Evolutionary conservation across 148 eudicot species (phyloP), one percentile per base, ranked within the genome.

Genomic region (Amaranthus palmeri): DNA sequence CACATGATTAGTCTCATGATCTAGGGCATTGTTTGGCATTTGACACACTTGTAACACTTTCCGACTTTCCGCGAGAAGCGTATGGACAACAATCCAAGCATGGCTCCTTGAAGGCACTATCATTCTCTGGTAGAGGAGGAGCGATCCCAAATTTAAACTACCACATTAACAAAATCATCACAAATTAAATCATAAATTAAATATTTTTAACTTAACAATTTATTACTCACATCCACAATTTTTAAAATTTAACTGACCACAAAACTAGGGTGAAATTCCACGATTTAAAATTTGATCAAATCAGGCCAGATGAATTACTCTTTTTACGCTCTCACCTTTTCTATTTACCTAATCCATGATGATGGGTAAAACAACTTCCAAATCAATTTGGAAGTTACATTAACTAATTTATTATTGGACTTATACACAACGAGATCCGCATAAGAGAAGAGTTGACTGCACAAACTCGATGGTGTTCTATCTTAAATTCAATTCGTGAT

Each of bases 141-240:
- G 63, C 60, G 52, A 91, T 81, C 59, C 96, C 97, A 73, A 93
- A 93, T 57, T 83, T 93, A 70, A 93, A 91, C 98, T 93, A 91
- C 65, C 6, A 54, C 9, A 73, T 8, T 2, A 15, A 69, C 1
- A 12, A 9, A 68, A 48, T n/a, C n/a, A 8, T 13, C 9, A 43
- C 18, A 56, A 18, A 47, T 7, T 2, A 47, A 45, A 58, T 4
- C 54, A 7, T 6, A 48, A 10, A 14, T 18, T n/a, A 66, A 5
- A 11, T 10, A 11, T 4, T 7, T 18, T 6, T 61, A 9, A 25
- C 12, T 4, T 61, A 40, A 8, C 40, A 36, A 10, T 36, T 61
- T 13, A 13, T 61, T 25, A 0, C 40, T 61, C 65, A 3, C 41
- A 5, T 61, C 10, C 14, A 61, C 36, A 6, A 61, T 36, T 40